Conservation (phyloP, 2,329 filamentous ascomycete species). For the Lanzia echinophila region DNA sequence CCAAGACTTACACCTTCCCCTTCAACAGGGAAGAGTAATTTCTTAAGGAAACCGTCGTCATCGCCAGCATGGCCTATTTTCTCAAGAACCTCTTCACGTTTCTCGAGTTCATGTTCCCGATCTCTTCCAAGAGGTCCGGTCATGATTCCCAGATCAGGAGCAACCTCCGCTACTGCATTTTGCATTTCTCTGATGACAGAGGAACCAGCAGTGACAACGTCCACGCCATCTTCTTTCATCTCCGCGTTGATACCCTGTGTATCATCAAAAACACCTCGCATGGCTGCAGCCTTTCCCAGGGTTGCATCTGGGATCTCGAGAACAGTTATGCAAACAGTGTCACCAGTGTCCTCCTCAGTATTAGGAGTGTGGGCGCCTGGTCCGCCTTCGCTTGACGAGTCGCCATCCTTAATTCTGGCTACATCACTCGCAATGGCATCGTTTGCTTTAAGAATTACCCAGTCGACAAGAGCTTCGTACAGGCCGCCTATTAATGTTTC, state of each 20-base stretch:
- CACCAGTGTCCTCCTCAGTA: slow-evolving; percentile 63
- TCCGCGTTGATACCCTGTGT: slow-evolving; percentile 88
- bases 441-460: slow-evolving; percentile 87
- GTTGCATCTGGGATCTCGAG: slow-evolving; percentile 76
- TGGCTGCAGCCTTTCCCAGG: slow-evolving; percentile 79
- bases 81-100: slow-evolving; percentile 75
- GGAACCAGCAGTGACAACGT: slow-evolving; percentile 65
- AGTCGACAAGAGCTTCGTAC: slow-evolving; percentile 92
- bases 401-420: slow-evolving; percentile 55
- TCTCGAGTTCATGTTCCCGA: slow-evolving; percentile 72
- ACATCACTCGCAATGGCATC: slow-evolving; percentile 74
- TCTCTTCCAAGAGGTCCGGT: slow-evolving; percentile 62
- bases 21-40: slow-evolving; percentile 70
- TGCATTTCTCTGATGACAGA: slow-evolving; percentile 86
- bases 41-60: slow-evolving; percentile 73
- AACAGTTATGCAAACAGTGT: slow-evolving; percentile 84
- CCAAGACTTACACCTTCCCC: slow-evolving; percentile 78
- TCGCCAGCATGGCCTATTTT: slow-evolving; percentile 80
- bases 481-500: slow-evolving; percentile 75
- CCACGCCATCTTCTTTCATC: slow-evolving; percentile 92
- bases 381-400: slow-evolving; percentile 60
- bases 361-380: slow-evolving; percentile 56
- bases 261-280: slow-evolving; percentile 91
- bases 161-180: slow-evolving; percentile 68
- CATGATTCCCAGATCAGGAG: slow-evolving; percentile 71